These are phyloP conservation scores for Setaria italica DNA, from an alignment of 202 grass and related monocot genomes.

Conservation along the genomic window DNA sequence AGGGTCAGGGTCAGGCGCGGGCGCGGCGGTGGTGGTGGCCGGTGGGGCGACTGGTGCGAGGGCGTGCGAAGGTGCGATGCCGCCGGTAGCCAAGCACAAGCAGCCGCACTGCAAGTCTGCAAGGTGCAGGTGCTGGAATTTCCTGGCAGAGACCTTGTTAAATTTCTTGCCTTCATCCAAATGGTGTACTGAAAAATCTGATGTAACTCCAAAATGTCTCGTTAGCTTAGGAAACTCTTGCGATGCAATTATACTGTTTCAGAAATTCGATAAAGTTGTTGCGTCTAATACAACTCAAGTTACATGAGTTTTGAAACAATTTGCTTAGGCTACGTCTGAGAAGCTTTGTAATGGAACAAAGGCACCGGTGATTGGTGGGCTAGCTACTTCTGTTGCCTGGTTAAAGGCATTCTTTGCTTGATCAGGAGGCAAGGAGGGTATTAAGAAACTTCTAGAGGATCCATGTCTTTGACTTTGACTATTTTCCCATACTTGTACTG, in stretches of 20 bases:
- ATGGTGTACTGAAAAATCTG: background rate
- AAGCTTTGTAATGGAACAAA: background rate
- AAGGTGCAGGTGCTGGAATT: background rate
- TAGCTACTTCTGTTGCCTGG: background rate
- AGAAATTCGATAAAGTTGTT: background rate
- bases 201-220: background rate
- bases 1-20: background rate
- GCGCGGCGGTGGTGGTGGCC: background rate
- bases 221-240: background rate
- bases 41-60: slow-evolving; percentile 10
- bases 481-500: background rate
- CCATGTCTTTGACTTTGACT: background rate
- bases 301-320: background rate
- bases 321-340: background rate
- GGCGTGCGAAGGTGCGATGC: background rate
- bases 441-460: background rate
- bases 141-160: background rate
- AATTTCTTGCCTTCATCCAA: too few relatives aligned
- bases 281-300: background rate
- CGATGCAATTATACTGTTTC: background rate
- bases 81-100: background rate
- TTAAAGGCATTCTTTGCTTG: slow-evolving; percentile 17
- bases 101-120: background rate
- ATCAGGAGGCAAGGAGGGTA: background rate
- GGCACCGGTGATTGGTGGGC: background rate